These are phyloP conservation scores for Sistotremastrum suecicum DNA, from an alignment of 768 basidiomycete genomes.

Conservation along the genomic window DNA sequence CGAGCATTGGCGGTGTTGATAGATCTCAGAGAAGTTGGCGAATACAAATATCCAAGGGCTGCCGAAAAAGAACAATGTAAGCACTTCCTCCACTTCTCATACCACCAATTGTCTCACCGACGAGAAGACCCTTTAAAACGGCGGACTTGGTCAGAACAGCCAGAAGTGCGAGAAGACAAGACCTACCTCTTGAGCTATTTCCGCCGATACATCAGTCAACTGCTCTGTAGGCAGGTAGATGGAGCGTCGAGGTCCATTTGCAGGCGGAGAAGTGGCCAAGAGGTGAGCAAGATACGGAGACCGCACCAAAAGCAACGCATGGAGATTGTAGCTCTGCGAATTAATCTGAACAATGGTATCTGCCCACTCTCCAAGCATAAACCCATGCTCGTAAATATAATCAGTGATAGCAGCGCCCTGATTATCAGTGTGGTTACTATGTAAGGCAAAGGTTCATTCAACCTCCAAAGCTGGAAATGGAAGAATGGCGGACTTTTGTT, in stretches of 20 bases:
- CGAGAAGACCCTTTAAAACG: slow-evolving; percentile 8
- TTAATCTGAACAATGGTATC: too few relatives aligned
- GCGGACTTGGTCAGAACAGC: slow-evolving; percentile 1
- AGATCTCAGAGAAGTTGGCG: slow-evolving; percentile 49
- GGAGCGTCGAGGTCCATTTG: slow-evolving; percentile 42
- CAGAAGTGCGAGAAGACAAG: slow-evolving; percentile 5
- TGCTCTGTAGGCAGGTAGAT: slow-evolving; percentile 65
- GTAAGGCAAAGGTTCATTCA: too few relatives aligned
- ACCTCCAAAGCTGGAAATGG: too few relatives aligned
- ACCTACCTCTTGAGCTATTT: slow-evolving; percentile 74
- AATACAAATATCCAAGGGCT: slow-evolving; percentile 77
- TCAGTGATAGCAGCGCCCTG: too few relatives aligned
- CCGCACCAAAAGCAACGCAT: slow-evolving; percentile 75
- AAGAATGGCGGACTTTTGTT: too few relatives aligned
- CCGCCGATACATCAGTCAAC: slow-evolving; percentile 32
- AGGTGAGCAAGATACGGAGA: slow-evolving; percentile 81
- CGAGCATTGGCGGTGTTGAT: slow-evolving; percentile 71
- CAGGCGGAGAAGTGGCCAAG: slow-evolving; percentile 68
- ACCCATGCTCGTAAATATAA: too few relatives aligned
- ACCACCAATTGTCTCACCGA: background rate
- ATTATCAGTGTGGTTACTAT: too few relatives aligned
- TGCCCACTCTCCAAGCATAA: too few relatives aligned
- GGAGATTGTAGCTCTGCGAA: slow-evolving; percentile 40
- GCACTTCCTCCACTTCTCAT: too few relatives aligned
- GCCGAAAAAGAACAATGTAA: slow-evolving; percentile 3